phyloP scores from a whole-genome alignment of 2,329 filamentous ascomycete species.

The Alternaria sp. region DNA sequence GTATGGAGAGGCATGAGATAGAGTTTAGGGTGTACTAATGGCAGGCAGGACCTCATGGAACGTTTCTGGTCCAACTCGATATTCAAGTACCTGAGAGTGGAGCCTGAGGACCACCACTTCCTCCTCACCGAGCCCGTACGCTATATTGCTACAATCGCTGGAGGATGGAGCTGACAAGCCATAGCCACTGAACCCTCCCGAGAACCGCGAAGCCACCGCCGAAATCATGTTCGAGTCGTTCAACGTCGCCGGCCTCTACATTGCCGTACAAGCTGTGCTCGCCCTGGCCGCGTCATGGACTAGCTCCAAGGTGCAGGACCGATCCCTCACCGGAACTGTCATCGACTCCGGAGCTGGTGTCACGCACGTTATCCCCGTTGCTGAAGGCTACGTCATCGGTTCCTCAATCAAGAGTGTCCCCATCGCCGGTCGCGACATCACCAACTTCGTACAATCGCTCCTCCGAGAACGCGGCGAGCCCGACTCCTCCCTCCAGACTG shows the following conservation, averaged over 20 bases:
- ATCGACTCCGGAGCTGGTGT: slow-evolving; percentile 99
- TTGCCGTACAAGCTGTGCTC: slow-evolving; percentile 96
- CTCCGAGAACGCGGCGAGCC: slow-evolving; percentile 95
- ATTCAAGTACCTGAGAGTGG: slow-evolving; percentile 98
- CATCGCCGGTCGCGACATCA: slow-evolving; percentile 96
- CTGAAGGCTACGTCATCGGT: slow-evolving; percentile 97
- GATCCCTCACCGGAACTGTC: slow-evolving; percentile 94
- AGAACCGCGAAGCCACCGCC: slow-evolving; percentile 98
- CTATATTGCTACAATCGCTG: neutral
- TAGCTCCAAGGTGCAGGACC: slow-evolving; percentile 94
- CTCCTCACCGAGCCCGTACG: slow-evolving; percentile 93
- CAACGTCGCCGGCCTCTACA: slow-evolving; percentile 98
- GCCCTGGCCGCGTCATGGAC: slow-evolving; percentile 98
- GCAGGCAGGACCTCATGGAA: slow-evolving; percentile 89
- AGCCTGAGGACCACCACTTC: slow-evolving; percentile 98
- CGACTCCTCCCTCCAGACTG: slow-evolving; percentile 95
- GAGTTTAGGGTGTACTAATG: slow-evolving; percentile 16
- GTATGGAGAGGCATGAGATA: slow-evolving; percentile 56
- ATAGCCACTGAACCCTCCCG: slow-evolving; percentile 93
- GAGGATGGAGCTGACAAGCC: slow-evolving; percentile 15
- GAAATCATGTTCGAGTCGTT: slow-evolving; percentile 99
- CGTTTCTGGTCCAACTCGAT: slow-evolving; percentile 99
- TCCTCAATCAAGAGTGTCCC: slow-evolving; percentile 99
- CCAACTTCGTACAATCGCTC: slow-evolving; percentile 96
- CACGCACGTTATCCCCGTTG: slow-evolving; percentile 97